phyloP scores from a whole-genome alignment of 495 filamentous ascomycete species.

The Xylaria grammica region DNA sequence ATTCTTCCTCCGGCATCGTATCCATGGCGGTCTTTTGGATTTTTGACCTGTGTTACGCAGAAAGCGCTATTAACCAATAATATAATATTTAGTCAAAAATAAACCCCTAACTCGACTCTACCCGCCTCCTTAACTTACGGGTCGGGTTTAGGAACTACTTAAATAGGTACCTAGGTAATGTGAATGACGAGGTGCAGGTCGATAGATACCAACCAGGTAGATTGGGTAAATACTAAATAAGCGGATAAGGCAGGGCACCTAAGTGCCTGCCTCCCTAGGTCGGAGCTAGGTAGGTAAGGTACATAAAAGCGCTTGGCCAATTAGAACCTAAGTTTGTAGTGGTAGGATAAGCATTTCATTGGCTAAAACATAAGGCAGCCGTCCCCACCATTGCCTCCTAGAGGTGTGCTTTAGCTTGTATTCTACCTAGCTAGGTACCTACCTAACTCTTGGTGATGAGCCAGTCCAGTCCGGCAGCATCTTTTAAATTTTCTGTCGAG shows the following conservation, averaged over 20 bases:
- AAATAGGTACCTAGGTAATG: too few relatives aligned
- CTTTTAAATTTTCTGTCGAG: conserved; percentile 29
- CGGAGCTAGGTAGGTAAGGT: background rate
- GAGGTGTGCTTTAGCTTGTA: too few relatives aligned
- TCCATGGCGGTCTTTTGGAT: background rate
- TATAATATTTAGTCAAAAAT: too few relatives aligned
- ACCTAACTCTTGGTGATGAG: background rate
- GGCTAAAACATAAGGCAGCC: background rate
- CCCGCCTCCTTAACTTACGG: too few relatives aligned
- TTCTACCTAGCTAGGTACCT: background rate
- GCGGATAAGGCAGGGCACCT: too few relatives aligned
- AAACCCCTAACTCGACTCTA: too few relatives aligned
- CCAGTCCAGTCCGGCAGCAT: conserved; percentile 28
- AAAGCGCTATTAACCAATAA: background rate
- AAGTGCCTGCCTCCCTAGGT: too few relatives aligned
- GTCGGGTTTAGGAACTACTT: too few relatives aligned
- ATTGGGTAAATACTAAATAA: background rate
- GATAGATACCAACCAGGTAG: too few relatives aligned
- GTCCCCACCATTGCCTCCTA: background rate
- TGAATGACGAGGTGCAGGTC: too few relatives aligned
- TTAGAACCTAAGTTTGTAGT: background rate
- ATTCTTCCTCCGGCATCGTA: conserved; percentile 27
- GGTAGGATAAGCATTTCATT: background rate
- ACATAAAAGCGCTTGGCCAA: background rate
- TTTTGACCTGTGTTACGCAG: background rate